These are phyloP conservation scores for Silene uniflora DNA, from an alignment of 148 eudicot genomes.

Conservation along the genomic window DNA sequence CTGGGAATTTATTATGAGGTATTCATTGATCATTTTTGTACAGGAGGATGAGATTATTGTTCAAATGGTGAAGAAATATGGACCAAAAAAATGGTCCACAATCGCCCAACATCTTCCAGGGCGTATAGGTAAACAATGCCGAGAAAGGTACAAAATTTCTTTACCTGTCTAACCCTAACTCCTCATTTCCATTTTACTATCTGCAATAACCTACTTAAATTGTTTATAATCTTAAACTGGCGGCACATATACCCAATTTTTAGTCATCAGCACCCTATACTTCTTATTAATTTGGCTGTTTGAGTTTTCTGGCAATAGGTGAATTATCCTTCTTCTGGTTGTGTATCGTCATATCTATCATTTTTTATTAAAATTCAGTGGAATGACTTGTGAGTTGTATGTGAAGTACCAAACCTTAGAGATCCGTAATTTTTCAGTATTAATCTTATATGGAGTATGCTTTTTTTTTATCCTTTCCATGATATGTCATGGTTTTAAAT, in stretches of 20 bases:
- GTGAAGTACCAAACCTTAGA: too few species aligned
- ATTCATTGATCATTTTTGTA: background rate
- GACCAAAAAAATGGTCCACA: slow-evolving; percentile 94
- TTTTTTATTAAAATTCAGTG: too few species aligned
- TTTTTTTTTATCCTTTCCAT: too few species aligned
- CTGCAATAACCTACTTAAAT: background rate
- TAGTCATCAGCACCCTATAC: background rate
- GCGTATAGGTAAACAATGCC: slow-evolving; percentile 94
- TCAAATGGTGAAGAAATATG: slow-evolving; percentile 75
- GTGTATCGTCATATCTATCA: too few species aligned
- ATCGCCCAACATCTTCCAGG: slow-evolving; percentile 91
- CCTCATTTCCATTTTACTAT: background rate
- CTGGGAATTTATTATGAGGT: background rate
- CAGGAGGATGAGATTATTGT: slow-evolving; percentile 86
- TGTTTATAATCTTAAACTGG: background rate
- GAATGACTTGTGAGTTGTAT: too few species aligned
- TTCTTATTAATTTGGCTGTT: background rate
- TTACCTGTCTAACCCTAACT: background rate
- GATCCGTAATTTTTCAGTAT: too few species aligned
- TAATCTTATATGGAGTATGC: too few species aligned
- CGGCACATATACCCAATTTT: too few species aligned
- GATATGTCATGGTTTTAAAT: too few species aligned
- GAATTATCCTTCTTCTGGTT: background rate
- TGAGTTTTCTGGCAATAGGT: background rate
- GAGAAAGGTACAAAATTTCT: slow-evolving; percentile 60